Conservation (phyloP, 2,329 filamentous ascomycete species). For the Ophiostoma sp. region DNA sequence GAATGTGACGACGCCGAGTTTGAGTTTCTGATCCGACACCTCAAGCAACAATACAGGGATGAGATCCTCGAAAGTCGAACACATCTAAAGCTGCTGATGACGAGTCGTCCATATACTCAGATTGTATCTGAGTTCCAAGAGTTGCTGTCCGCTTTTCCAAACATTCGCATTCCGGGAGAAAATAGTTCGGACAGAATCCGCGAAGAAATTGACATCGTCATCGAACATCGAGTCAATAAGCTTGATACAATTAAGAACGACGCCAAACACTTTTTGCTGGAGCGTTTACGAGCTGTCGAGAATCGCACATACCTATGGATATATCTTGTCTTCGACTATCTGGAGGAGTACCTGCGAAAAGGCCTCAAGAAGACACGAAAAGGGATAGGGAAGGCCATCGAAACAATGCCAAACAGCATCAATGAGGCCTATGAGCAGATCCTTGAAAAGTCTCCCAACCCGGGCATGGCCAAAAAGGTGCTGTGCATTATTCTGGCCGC, state of each 20-base stretch:
- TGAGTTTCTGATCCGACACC: background rate
- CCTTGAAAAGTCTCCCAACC: slow-evolving; percentile 29
- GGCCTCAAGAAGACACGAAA: slow-evolving; percentile 24
- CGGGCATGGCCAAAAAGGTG: slow-evolving; percentile 26
- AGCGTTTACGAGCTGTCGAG: slow-evolving; percentile 27
- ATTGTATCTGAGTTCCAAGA: slow-evolving; percentile 22
- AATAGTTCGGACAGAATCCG: slow-evolving; percentile 22
- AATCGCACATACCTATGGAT: slow-evolving; percentile 44
- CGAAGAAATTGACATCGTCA: slow-evolving; percentile 23
- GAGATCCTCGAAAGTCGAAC: background rate
- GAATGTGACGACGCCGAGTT: slow-evolving; percentile 28
- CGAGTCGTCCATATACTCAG: slow-evolving; percentile 23
- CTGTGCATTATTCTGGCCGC: slow-evolving; percentile 36
- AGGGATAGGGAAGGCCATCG: slow-evolving; percentile 28
- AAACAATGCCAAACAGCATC: slow-evolving; percentile 33
- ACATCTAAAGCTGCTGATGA: slow-evolving; percentile 21
- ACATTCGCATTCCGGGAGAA: slow-evolving; percentile 25
- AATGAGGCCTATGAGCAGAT: slow-evolving; percentile 31
- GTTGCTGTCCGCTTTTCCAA: background rate
- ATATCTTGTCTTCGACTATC: slow-evolving; percentile 37
- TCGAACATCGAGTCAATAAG: slow-evolving; percentile 13
- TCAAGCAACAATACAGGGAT: background rate
- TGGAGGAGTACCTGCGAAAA: background rate
- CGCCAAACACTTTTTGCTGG: slow-evolving; percentile 23
- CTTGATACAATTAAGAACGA: background rate